These are phyloP conservation scores for Ustilago cynodontis DNA, from an alignment of 1,284 basidiomycete genomes.

Conservation along the genomic window DNA sequence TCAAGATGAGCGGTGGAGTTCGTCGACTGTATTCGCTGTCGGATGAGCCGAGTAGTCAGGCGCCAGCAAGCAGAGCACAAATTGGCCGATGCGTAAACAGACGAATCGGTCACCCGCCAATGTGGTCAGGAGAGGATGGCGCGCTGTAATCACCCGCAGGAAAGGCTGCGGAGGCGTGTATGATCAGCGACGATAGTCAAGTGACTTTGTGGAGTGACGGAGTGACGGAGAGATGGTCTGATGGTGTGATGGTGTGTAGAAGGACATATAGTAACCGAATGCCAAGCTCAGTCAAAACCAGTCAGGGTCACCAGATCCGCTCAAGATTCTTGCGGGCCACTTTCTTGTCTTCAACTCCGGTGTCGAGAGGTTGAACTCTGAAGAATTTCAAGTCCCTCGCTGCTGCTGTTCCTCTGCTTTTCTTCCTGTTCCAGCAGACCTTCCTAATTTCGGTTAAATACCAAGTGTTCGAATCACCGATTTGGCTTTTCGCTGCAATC, in stretches of 20 bases:
- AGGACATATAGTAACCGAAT: too few relatives aligned
- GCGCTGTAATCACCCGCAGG: not conserved
- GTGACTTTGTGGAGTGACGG: not conserved
- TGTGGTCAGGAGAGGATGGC: not conserved
- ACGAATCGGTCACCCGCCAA: not conserved
- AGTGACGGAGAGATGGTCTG: not conserved
- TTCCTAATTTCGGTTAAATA: too few relatives aligned
- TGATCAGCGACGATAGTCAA: not conserved
- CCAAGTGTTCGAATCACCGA: not conserved
- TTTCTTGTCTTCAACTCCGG: too few relatives aligned
- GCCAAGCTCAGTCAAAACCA: constrained; percentile 4
- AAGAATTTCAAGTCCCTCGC: too few relatives aligned
- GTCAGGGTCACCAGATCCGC: not conserved
- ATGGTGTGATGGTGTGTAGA: too few relatives aligned
- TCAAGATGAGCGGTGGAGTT: too few relatives aligned
- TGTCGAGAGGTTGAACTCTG: too few relatives aligned
- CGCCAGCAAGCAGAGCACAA: not conserved
- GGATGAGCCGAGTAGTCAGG: not conserved
- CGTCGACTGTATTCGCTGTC: too few relatives aligned
- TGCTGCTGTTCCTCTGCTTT: too few relatives aligned
- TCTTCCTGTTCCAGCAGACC: too few relatives aligned
- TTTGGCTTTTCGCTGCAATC: not conserved
- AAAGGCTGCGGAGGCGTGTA: not conserved
- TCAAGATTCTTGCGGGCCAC: not conserved
- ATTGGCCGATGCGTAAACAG: not conserved